phyloP scores from a whole-genome alignment of 148 eudicot genomes.

The Bassia scoparia region DNA sequence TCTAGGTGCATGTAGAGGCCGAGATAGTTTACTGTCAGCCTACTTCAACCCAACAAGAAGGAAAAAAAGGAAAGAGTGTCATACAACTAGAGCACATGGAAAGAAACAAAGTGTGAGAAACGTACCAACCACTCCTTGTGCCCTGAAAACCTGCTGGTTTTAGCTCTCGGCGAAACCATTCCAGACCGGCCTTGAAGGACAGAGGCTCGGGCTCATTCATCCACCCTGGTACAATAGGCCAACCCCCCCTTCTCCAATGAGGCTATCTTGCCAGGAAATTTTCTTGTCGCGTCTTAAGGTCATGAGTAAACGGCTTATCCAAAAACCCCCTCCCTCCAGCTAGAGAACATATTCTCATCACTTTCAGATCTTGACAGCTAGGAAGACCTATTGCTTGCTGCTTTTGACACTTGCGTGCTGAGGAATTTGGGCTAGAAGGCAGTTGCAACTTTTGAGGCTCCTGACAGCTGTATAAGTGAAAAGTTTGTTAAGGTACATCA shows the following conservation, averaged over 20 bases:
- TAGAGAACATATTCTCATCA: slow-evolving; percentile 51
- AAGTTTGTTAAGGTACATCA: slow-evolving; percentile 1
- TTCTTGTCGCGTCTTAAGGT: slow-evolving; percentile 70
- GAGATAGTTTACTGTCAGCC: slow-evolving; percentile 76
- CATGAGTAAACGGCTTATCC: slow-evolving; percentile 55
- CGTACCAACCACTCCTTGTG: slow-evolving; percentile 94
- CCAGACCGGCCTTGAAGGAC: slow-evolving; percentile 78
- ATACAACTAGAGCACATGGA: neutral
- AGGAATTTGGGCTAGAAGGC: slow-evolving; percentile 35
- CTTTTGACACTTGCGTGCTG: slow-evolving; percentile 42
- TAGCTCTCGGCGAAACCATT: slow-evolving; percentile 71
- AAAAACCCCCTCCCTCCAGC: too few relatives aligned
- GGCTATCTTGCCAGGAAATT: slow-evolving; percentile 67
- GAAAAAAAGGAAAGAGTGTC: neutral
- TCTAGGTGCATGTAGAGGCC: slow-evolving; percentile 70
- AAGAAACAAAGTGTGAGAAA: slow-evolving; percentile 2
- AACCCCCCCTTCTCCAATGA: slow-evolving; percentile 89
- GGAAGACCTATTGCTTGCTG: slow-evolving; percentile 44
- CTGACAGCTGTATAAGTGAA: slow-evolving; percentile 32
- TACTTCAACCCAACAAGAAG: slow-evolving; percentile 35
- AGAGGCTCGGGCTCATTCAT: slow-evolving; percentile 61
- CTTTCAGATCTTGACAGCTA: slow-evolving; percentile 47
- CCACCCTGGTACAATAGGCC: slow-evolving; percentile 90
- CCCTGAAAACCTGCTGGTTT: slow-evolving; percentile 89
- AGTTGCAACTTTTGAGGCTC: slow-evolving; percentile 38